A percentile compares a stretch with the other conserved stretches of the same genome.
Evolutionary conservation across 106 monocot species (phyloP).

Genomic region (Dendrobium huoshanense): DNA sequence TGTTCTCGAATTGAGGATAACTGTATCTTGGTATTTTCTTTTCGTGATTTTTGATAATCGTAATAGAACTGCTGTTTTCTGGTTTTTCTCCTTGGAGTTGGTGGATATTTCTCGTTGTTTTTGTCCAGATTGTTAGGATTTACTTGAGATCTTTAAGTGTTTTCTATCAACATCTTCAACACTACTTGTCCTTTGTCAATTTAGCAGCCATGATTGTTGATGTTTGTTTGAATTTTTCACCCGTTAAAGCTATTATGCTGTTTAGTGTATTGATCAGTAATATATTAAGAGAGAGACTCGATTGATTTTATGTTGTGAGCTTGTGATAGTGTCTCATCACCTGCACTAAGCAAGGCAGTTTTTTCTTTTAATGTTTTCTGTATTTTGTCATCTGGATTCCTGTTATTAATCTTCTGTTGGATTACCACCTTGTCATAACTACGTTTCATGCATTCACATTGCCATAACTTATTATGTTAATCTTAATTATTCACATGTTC

Average conservation of each 20-base stretch:
- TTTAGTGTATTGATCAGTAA: not conserved
- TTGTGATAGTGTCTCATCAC: not conserved
- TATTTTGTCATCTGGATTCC: not conserved
- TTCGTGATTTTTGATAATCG: no score
- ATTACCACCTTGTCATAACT: not conserved
- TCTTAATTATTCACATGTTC: not conserved
- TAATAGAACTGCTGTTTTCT: no score
- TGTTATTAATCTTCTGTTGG: not conserved
- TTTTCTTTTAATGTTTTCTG: not conserved
- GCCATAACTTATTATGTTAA: not conserved
- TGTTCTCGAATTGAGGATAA: no score
- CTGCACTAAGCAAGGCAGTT: not conserved
- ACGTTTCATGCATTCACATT: not conserved
- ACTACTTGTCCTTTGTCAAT: not conserved
- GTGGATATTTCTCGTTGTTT: no score
- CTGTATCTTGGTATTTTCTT: no score
- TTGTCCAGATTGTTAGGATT: no score
- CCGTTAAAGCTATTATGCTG: not conserved
- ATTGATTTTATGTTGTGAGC: not conserved
- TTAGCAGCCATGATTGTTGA: not conserved
- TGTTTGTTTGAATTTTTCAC: conserved; percentile 5
- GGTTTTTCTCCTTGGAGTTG: no score
- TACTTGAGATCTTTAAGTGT: no score
- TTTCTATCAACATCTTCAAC: not conserved
- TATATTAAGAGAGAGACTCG: not conserved